These are phyloP conservation scores for Gracilaria vermiculophylla DNA, from an alignment of 23 red algal genomes.

Conservation along the genomic window DNA sequence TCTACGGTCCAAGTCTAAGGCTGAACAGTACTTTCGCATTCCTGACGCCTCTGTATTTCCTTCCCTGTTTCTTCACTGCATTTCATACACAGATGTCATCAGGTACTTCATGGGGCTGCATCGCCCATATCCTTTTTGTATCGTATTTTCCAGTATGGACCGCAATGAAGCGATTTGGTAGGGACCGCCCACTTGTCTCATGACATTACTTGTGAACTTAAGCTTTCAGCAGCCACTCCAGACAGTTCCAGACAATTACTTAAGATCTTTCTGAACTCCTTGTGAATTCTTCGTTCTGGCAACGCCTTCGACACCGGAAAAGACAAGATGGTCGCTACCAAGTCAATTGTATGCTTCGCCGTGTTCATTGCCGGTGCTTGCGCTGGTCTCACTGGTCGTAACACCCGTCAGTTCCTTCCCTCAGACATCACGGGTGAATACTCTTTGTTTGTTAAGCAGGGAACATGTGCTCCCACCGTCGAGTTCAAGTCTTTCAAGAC, in stretches of 20 bases:
- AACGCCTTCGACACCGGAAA: not conserved
- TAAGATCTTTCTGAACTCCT: not conserved
- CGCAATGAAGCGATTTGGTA: not conserved
- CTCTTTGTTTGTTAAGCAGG: conserved; percentile 55
- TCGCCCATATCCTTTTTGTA: not conserved
- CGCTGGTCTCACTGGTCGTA: conserved; percentile 12
- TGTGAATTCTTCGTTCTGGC: not conserved
- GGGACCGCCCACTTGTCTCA: not conserved
- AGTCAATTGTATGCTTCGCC: conserved; percentile 27
- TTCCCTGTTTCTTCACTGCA: not conserved
- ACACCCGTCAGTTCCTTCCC: conserved; percentile 41
- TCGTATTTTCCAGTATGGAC: not conserved
- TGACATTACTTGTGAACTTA: not conserved
- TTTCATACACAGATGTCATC: not conserved
- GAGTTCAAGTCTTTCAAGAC: conserved; percentile 20
- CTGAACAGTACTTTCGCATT: not conserved
- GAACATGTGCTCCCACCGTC: conserved; percentile 45
- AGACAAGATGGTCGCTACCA: conserved; percentile 33
- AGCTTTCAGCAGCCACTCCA: not conserved
- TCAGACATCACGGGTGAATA: conserved; percentile 38
- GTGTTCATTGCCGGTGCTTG: conserved; percentile 9
- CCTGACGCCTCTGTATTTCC: not conserved
- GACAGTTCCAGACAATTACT: not conserved
- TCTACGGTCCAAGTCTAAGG: not conserved
- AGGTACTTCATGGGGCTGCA: not conserved